phyloP scores from a whole-genome alignment of 2,329 filamentous ascomycete genomes.

The Pseudophaeomoniella oleicola region DNA sequence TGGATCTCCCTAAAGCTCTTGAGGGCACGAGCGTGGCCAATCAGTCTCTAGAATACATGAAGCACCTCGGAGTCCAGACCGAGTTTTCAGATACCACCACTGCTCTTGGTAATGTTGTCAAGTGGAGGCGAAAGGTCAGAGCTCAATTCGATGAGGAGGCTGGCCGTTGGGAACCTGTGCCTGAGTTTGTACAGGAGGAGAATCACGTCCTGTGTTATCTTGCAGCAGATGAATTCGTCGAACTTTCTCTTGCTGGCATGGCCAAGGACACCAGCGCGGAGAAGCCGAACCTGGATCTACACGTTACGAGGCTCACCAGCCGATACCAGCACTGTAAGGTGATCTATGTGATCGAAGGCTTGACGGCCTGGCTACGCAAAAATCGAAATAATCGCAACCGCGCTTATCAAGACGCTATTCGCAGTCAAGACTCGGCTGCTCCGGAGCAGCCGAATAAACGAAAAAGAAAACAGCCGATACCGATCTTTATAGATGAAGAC shows the following conservation, averaged over 20 bases:
- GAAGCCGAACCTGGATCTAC: constrained; percentile 39
- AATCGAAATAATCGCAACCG: constrained; percentile 54
- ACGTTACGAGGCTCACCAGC: constrained; percentile 41
- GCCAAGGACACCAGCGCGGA: constrained; percentile 12
- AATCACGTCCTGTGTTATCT: constrained; percentile 49
- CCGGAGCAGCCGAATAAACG: constrained; percentile 14
- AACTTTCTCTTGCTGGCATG: constrained; percentile 33
- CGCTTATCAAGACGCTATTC: constrained; percentile 51
- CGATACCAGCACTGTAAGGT: constrained; percentile 39
- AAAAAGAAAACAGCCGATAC: constrained; percentile 25
- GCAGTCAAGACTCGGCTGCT: constrained; percentile 23
- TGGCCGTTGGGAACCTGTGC: constrained; percentile 50
- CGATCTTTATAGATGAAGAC: constrained; percentile 49
- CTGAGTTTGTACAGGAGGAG: constrained; percentile 35
- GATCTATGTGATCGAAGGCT: constrained; percentile 60
- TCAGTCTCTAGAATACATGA: constrained; percentile 28
- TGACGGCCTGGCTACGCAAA: constrained; percentile 51
- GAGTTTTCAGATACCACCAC: constrained; percentile 22
- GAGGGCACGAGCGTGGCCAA: constrained; percentile 28
- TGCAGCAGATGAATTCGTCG: constrained; percentile 50
- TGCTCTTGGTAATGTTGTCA: constrained; percentile 33
- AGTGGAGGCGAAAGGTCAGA: constrained; percentile 55
- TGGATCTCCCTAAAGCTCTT: constrained; percentile 50
- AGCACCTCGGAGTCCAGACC: constrained; percentile 23
- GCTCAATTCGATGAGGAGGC: constrained; percentile 45